These are phyloP conservation scores for Quercus phellos DNA, from an alignment of 331 rosid genomes.

Conservation along the genomic window DNA sequence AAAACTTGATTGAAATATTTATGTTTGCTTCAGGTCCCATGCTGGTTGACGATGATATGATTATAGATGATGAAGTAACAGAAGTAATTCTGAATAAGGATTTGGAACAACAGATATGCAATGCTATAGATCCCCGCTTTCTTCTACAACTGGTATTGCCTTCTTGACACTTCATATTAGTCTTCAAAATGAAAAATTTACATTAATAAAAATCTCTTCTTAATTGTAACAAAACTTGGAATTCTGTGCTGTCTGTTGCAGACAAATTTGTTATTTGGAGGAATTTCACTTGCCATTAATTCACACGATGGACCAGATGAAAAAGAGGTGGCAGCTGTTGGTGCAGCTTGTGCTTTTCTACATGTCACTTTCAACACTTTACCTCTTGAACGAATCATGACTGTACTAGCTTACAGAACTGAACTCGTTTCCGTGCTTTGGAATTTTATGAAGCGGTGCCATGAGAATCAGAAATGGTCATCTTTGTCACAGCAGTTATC, in stretches of 20 bases:
- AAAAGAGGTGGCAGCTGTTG: conserved; percentile 82
- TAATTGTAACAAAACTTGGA: conserved; percentile 13
- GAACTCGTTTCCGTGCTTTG: conserved; percentile 92
- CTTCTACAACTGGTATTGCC: conserved; percentile 77
- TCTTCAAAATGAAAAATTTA: background rate
- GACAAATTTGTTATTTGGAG: conserved; percentile 81
- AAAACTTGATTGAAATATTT: background rate
- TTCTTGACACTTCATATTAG: conserved; percentile 17
- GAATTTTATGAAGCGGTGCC: conserved; percentile 89
- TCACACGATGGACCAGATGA: conserved; percentile 52
- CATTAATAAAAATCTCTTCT: background rate
- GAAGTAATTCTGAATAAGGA: conserved; percentile 56
- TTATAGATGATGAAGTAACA: conserved; percentile 50
- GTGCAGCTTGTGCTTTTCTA: conserved; percentile 86
- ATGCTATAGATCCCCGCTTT: conserved; percentile 73
- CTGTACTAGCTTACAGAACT: conserved; percentile 91
- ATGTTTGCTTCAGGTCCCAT: conserved; percentile 47
- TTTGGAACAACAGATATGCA: conserved; percentile 73
- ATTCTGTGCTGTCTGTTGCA: conserved; percentile 39
- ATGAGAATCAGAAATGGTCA: conserved; percentile 78
- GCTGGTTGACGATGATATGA: conserved; percentile 63
- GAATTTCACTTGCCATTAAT: conserved; percentile 49
- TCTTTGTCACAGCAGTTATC: conserved; percentile 68
- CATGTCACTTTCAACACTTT: conserved; percentile 77
- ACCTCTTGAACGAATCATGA: conserved; percentile 88